phyloP scores from a whole-genome alignment of 371 early-diverging fungal species.

The Mucor circinelloides region DNA sequence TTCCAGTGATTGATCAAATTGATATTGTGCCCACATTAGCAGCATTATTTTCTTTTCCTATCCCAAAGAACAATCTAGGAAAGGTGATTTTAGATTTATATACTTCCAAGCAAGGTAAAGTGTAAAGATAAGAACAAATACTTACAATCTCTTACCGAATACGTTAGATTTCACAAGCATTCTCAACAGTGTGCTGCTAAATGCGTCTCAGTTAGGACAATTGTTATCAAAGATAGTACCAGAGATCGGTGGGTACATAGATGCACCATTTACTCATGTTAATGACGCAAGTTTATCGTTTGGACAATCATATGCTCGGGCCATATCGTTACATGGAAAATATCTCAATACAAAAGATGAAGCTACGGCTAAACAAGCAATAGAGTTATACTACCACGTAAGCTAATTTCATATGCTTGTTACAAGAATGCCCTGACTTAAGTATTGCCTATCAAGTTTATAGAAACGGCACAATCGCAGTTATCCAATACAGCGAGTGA shows the following conservation, averaged over 20 bases:
- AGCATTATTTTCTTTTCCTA: conserved; percentile 82
- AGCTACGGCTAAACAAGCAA: conserved; percentile 11
- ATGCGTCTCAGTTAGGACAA: conserved; percentile 63
- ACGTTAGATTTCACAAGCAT: background rate
- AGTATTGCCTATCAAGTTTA: conserved; percentile 34
- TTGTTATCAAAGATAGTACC: conserved; percentile 20
- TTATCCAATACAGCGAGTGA: conserved; percentile 59
- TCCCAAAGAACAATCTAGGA: conserved; percentile 92
- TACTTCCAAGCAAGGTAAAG: conserved; percentile 25
- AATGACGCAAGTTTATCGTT: background rate
- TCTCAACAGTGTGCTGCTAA: conserved; percentile 49
- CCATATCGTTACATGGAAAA: conserved; percentile 16
- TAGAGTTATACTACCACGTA: conserved; percentile 42
- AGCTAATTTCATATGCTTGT: background rate
- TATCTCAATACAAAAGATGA: background rate
- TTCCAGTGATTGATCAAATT: conserved; percentile 73
- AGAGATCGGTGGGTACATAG: conserved; percentile 14
- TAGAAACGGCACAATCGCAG: conserved; percentile 43
- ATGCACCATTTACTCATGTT: background rate
- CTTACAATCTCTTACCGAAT: background rate
- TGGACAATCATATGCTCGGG: conserved; percentile 18
- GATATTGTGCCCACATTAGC: conserved; percentile 90
- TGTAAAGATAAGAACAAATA: background rate
- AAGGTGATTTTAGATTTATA: conserved; percentile 73
- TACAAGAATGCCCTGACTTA: background rate